phyloP scores from a whole-genome alignment of 352 stramenopile genomes.

The Phytophthora megakarya region DNA sequence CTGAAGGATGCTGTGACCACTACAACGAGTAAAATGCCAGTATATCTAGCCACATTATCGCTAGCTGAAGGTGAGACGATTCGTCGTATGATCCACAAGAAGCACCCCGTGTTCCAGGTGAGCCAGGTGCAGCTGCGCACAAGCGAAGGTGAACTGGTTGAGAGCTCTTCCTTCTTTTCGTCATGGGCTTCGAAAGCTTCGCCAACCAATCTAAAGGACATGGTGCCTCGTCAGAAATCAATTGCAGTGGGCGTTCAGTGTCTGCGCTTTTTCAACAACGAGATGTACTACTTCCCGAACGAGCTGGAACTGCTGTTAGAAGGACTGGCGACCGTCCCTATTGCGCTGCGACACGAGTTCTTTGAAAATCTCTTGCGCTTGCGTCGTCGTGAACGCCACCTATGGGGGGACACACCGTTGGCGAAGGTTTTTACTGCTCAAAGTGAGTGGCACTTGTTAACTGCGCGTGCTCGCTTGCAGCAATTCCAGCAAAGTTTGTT shows the following conservation, averaged over 20 bases:
- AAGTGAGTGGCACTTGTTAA: conserved; percentile 96
- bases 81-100: conserved; percentile 94
- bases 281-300: conserved; percentile 96
- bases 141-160: conserved; percentile 79
- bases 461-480: conserved; percentile 77
- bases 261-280: conserved; percentile 98
- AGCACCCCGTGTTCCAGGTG: conserved; percentile 72
- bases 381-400: conserved; percentile 94
- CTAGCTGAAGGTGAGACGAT: conserved; percentile 98
- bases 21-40: conserved; percentile 45
- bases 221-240: conserved; percentile 32
- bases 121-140: conserved; percentile 77
- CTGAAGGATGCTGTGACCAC: conserved; percentile 53
- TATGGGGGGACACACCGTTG: conserved; percentile 95
- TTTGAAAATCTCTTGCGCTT: conserved; percentile 88
- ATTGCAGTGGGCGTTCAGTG: conserved; percentile 79
- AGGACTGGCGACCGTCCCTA: conserved; percentile 60
- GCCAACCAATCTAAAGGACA: background rate
- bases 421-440: conserved; percentile 97
- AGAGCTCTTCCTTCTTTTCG: conserved; percentile 77
- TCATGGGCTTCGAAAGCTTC: conserved; percentile 41
- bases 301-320: conserved; percentile 93
- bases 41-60: conserved; percentile 95
- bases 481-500: conserved; percentile 84
- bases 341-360: conserved; percentile 82